These are phyloP conservation scores for Cryptosporidium sp. DNA, from an alignment of 169 alveolate species.

Conservation along the genomic window DNA sequence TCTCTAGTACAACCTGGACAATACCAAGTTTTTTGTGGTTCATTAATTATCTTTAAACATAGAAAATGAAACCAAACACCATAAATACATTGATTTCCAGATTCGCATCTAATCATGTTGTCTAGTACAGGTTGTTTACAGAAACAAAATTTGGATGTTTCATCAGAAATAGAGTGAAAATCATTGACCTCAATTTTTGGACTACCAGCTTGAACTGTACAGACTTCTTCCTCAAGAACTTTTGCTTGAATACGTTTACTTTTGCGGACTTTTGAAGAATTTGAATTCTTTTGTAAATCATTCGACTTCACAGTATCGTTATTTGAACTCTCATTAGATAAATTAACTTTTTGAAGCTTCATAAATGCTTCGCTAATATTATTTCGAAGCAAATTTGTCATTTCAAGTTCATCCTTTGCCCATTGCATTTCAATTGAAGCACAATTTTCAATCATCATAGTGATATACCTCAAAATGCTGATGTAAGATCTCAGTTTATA, in stretches of 20 bases:
- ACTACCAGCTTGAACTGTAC: conserved; percentile 10
- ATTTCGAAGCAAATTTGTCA: conserved; percentile 23
- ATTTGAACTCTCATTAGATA: background rate
- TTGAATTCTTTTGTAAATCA: conserved; percentile 13
- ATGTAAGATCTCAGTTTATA: conserved; percentile 30
- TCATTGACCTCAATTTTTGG: conserved; percentile 28
- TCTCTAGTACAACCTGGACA: conserved; percentile 63
- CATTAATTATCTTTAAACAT: conserved; percentile 53
- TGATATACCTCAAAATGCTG: conserved; percentile 35
- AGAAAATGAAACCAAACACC: conserved; percentile 70
- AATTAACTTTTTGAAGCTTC: conserved; percentile 53
- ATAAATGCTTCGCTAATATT: conserved; percentile 71
- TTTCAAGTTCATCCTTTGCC: conserved; percentile 66
- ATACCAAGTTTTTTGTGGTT: conserved; percentile 71
- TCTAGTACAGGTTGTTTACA: conserved; percentile 70
- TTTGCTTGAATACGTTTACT: conserved; percentile 73
- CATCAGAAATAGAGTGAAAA: conserved; percentile 49
- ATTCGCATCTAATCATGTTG: conserved; percentile 71
- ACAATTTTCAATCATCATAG: conserved; percentile 32
- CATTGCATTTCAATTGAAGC: conserved; percentile 31
- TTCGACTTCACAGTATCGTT: conserved; percentile 7
- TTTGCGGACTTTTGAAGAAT: conserved; percentile 33
- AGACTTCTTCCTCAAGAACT: conserved; percentile 58
- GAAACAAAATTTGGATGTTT: conserved; percentile 50
- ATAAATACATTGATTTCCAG: conserved; percentile 59